These are phyloP conservation scores for Penicillium herquei DNA, from an alignment of 495 filamentous ascomycete species.

Conservation along the genomic window DNA sequence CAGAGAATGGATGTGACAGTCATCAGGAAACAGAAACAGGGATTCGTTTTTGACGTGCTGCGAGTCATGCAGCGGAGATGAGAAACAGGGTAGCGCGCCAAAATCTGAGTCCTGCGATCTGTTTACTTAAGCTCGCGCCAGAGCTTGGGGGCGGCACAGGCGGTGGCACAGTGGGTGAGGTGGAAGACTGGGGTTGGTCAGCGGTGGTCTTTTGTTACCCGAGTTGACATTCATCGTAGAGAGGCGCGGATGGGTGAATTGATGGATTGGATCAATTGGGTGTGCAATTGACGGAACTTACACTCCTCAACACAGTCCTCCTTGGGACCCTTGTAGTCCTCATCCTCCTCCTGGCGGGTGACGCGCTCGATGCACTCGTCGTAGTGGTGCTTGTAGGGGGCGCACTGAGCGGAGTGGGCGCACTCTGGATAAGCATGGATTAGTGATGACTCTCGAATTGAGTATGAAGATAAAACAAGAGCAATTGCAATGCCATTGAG, in stretches of 20 bases:
- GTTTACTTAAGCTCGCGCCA: constrained; percentile 85
- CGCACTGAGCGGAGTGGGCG: constrained; percentile 77
- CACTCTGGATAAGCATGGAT: constrained; percentile 64
- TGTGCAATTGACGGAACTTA: constrained; percentile 52
- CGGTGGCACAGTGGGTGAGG: constrained; percentile 85
- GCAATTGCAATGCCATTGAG: constrained; percentile 22
- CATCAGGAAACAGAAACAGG: constrained; percentile 23
- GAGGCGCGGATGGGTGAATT: neutral
- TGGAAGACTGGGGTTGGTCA: constrained; percentile 78
- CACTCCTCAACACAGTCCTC: constrained; percentile 99
- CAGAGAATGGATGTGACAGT: constrained; percentile 14
- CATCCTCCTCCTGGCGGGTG: constrained; percentile 65
- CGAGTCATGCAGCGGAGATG: neutral
- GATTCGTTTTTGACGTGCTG: constrained; percentile 11
- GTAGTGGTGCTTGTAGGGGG: constrained; percentile 91
- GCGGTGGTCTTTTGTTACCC: neutral
- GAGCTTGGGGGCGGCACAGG: constrained; percentile 94
- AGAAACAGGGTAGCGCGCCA: neutral
- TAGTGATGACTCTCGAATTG: constrained; percentile 10
- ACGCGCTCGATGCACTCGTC: constrained; percentile 97
- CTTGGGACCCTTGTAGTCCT: constrained; percentile 58
- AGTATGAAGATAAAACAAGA: neutral
- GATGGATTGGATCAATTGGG: neutral
- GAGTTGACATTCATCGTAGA: neutral
- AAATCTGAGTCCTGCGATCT: constrained; percentile 12